These are phyloP conservation scores for Ilyonectria mors-panacis DNA, from an alignment of 2,329 filamentous ascomycete genomes.

Conservation along the genomic window DNA sequence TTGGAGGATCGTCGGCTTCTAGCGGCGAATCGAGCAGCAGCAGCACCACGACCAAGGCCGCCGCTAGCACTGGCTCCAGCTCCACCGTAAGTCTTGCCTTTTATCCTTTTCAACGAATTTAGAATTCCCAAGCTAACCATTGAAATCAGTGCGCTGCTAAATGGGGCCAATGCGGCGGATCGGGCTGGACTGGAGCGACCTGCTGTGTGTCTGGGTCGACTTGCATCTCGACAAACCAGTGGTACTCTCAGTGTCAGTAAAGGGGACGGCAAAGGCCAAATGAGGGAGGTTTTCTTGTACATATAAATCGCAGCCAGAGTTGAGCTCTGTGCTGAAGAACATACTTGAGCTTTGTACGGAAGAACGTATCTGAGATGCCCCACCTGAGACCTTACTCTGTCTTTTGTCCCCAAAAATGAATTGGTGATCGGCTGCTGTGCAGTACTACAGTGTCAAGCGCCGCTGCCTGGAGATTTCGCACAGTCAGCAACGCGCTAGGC, in stretches of 20 bases:
- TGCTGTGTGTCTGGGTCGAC: slow-evolving; percentile 44
- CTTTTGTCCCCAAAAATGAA: background rate
- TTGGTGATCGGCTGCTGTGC: background rate
- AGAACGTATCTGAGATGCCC: slow-evolving; percentile 5
- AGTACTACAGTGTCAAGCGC: background rate
- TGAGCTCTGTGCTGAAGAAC: slow-evolving; percentile 22
- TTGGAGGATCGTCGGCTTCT: slow-evolving; percentile 45
- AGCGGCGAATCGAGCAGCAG: slow-evolving; percentile 4
- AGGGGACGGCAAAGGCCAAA: too few species aligned
- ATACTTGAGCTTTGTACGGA: slow-evolving; percentile 17
- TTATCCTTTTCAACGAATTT: background rate
- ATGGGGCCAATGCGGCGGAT: slow-evolving; percentile 44
- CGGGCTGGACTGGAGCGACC: slow-evolving; percentile 43
- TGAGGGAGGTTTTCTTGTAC: slow-evolving; percentile 16
- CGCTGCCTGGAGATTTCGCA: background rate
- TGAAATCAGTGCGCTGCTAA: slow-evolving; percentile 37
- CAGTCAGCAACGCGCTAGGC: background rate
- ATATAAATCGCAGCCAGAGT: slow-evolving; percentile 23
- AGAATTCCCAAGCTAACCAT: background rate
- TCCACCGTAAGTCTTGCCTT: slow-evolving; percentile 21
- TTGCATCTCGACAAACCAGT: slow-evolving; percentile 42
- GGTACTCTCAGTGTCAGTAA: slow-evolving; percentile 45
- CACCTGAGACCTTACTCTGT: background rate
- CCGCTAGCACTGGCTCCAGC: background rate
- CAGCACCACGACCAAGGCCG: slow-evolving; percentile 8